Conservation (phyloP, 495 filamentous ascomycete genomes). For the Baudoinia panamericana region DNA sequence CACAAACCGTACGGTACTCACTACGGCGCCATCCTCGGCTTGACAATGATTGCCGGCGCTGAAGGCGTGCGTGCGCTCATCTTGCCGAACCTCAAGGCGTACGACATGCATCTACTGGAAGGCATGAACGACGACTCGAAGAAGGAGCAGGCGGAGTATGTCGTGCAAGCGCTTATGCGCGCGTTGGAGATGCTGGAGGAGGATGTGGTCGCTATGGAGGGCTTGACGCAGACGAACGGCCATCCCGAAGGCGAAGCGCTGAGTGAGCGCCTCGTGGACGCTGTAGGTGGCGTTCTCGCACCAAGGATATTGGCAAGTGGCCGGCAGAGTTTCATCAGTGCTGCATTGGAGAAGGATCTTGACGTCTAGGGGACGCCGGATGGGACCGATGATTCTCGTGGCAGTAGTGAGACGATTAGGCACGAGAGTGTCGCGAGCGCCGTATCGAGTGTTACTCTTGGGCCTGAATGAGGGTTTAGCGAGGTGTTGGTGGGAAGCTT, state of each 20-base stretch:
- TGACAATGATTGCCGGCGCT: conserved; percentile 59
- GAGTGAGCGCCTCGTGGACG: conserved; percentile 21
- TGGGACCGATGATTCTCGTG: too few species aligned
- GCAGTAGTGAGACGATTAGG: too few species aligned
- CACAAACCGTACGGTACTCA: conserved; percentile 64
- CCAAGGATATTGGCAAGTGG: conserved; percentile 22
- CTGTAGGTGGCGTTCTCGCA: conserved; percentile 27
- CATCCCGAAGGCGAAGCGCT: conserved; percentile 20
- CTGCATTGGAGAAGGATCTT: conserved; percentile 23
- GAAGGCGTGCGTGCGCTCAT: conserved; percentile 71
- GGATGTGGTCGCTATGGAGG: conserved; percentile 12
- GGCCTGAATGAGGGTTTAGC: too few species aligned
- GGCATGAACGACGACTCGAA: conserved; percentile 29
- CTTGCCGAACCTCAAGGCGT: conserved; percentile 64
- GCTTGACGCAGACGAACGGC: conserved; percentile 17
- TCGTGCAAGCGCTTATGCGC: conserved; percentile 23
- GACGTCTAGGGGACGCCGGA: conserved; percentile 5
- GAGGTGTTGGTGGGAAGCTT: too few species aligned
- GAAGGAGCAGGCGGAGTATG: conserved; percentile 25
- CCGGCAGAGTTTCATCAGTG: conserved; percentile 19
- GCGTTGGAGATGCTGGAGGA: conserved; percentile 22
- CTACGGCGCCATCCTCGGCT: conserved; percentile 72
- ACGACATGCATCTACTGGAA: conserved; percentile 53
- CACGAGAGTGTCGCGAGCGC: too few species aligned
- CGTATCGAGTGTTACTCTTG: too few species aligned